Base-by-base conservation (phyloP, 2,329 filamentous ascomycete species). In the Aspergillus ochraceoroseus region DNA sequence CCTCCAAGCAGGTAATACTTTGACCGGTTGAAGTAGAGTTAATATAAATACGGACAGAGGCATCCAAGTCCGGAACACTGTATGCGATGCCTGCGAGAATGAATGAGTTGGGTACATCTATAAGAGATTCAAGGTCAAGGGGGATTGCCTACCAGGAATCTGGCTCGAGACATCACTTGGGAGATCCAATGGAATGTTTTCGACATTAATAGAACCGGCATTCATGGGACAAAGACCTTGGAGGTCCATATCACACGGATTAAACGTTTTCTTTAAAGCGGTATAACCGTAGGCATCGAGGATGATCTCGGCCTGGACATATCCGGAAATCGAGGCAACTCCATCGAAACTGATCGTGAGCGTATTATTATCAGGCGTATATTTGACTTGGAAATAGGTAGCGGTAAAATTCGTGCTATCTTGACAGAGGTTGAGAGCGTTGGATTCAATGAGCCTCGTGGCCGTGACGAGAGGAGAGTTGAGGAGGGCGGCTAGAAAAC, bases 211-310 rank as follows among this genome's bases (percentile, higher is more conserved):
- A 55, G 85, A 82, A 51, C 87, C 88, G 6, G 87, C 79, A 49
- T 80, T 84, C 88, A 95, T 94, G 43, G 89, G 89, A 66, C 90
- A 96, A 57, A 95, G 76, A 63, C 87, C 87, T 45, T 73, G 66
- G 47, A 94, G 72, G 22, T 73, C 62, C 48, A 77, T 73, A 18
- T 76, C 68, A 71, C 90, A 96, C 31, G 90, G 90, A 59, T 95
- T 72, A 52, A 95, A 64, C 3, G 70, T 78, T 52, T 78, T 68
- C 48, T 74, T 76, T 53, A 90, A 67, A 51, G 86, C 79, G 23
- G 77, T 71, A 65, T 84, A 87, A 37, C 90, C 90, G 61, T 95
- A 96, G 36, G 87, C 89, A 45, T 82, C 77, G 53, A 94, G 76
- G 45, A 95, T 83, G 58, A 87, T 72, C 49, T 74, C 43, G 7